Conservation (phyloP, 768 basidiomycete species). For the Boletus subparvulus region DNA sequence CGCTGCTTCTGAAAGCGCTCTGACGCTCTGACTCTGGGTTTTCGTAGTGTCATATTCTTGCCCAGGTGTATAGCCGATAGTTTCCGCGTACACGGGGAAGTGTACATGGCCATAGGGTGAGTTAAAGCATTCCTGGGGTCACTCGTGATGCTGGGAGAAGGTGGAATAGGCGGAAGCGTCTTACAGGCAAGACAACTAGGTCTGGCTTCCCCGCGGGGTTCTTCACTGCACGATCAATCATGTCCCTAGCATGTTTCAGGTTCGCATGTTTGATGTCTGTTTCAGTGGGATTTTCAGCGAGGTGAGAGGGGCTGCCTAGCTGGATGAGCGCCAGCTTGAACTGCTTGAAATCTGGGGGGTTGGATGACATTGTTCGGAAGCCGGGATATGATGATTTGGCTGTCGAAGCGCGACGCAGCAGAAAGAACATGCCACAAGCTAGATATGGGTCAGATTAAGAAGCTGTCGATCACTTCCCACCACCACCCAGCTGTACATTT, state of each 20-base stretch:
- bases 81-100: constrained; percentile 84
- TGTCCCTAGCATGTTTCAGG: constrained; percentile 76
- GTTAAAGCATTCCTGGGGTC: constrained; percentile 78
- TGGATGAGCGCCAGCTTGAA: constrained; percentile 91
- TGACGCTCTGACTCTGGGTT: constrained; percentile 72
- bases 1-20: constrained; percentile 77
- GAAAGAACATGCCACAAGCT: constrained; percentile 5
- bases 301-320: constrained; percentile 67
- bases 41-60: constrained; percentile 54
- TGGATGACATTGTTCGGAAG: constrained; percentile 26
- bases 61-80: constrained; percentile 61
- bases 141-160: neutral
- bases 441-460: neutral
- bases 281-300: constrained; percentile 29
- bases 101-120: constrained; percentile 78
- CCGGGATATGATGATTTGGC: neutral
- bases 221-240: constrained; percentile 70
- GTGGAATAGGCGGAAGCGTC: constrained; percentile 21
- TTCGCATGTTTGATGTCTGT: constrained; percentile 62
- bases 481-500: neutral
- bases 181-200: constrained; percentile 80
- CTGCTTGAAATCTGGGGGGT: constrained; percentile 50
- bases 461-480: neutral
- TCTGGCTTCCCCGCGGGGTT: constrained; percentile 55
- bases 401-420: constrained; percentile 11